Evolutionary conservation across 805 yeast species (phyloP), one percentile per base, ranked within the genome.

Genomic region (Sporopachydermia lactativora): DNA sequence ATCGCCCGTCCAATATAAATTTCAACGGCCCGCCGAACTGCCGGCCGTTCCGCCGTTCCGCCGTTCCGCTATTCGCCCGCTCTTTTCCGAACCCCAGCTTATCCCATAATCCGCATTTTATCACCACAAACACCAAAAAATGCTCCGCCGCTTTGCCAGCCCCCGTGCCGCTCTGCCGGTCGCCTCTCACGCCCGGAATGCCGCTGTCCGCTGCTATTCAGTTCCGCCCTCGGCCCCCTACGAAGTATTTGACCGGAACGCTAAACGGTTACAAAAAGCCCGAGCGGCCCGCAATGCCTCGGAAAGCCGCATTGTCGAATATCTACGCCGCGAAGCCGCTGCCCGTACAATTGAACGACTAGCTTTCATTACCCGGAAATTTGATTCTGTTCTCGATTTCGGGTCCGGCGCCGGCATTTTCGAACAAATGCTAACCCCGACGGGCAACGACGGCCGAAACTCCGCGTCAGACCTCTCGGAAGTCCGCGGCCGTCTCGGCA

Each of bases 391-490:
- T 28, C 58, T 83, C 43, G 94, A 84, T 53, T 69, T 81, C 43
- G 95, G 95, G 3, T 68, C 79, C 6, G 75, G 81, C 38, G 66
- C 77, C 41, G 94, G 94, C 1, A 76, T 74, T 53, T 60, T 78
- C 11, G 67, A 71, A 42, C 60, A 63, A 38, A 55, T 54, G 39
- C 55, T 65, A 17, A 56, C 55, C 19, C 64, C 60, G 3, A 73
- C 68, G 16, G 50, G 50, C 2, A 60, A 66, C 16, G 65, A 59
- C 15, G 55, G 53, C 37, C 56, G 61, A 6, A 18, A 18, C 11
- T 8, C 15, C 18, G 59, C 60, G 31, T 52, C 55, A 34, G 68
- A 69, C 45, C 62, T 68, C 48, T 52, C 57, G 17, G 48, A 63
- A n/a, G 79, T 81, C 17, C 62, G 66, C 38, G 52, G 60, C 5